A percentile compares a stretch with the other conserved stretches of the same genome.
These are phyloP conservation scores for Aquanectria penicillioides DNA, from an alignment of 2,329 filamentous ascomycete genomes.

Conservation along the genomic window DNA sequence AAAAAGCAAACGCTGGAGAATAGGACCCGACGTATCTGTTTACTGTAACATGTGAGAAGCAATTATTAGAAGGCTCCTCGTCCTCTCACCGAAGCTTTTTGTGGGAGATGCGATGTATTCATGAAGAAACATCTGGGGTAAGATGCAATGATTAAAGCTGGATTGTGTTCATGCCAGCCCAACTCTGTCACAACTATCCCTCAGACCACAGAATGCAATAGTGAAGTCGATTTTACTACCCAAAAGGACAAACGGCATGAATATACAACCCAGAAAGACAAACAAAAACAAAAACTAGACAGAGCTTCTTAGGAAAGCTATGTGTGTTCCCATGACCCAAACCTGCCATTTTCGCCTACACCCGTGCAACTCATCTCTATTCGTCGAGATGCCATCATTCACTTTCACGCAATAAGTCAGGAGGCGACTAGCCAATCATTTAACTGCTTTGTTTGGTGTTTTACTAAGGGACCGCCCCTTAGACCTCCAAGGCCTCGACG, in stretches of 20 bases:
- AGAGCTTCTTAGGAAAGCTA: slow-evolving; percentile 23
- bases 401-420: background rate
- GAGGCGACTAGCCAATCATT: too few relatives aligned
- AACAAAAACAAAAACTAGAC: slow-evolving; percentile 28
- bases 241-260: background rate
- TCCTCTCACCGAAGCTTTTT: too few relatives aligned
- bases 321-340: slow-evolving; percentile 20
- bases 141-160: too few relatives aligned
- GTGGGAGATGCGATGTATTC: too few relatives aligned
- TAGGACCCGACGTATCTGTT: too few relatives aligned
- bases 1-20: too few relatives aligned
- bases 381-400: slow-evolving; percentile 6
- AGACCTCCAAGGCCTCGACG: slow-evolving; percentile 39
- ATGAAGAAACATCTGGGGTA: too few relatives aligned
- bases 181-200: too few relatives aligned
- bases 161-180: too few relatives aligned
- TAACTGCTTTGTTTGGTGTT: background rate
- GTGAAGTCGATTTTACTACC: background rate
- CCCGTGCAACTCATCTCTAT: slow-evolving; percentile 13
- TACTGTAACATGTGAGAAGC: too few relatives aligned
- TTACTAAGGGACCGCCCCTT: background rate
- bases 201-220: background rate
- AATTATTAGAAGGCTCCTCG: too few relatives aligned
- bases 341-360: slow-evolving; percentile 36
- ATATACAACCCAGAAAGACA: slow-evolving; percentile 32